Percentiles rank a stretch among this genome's conserved stretches.
phyloP scores from a whole-genome alignment of 345 rosid species.

The Heritiera fomes region DNA sequence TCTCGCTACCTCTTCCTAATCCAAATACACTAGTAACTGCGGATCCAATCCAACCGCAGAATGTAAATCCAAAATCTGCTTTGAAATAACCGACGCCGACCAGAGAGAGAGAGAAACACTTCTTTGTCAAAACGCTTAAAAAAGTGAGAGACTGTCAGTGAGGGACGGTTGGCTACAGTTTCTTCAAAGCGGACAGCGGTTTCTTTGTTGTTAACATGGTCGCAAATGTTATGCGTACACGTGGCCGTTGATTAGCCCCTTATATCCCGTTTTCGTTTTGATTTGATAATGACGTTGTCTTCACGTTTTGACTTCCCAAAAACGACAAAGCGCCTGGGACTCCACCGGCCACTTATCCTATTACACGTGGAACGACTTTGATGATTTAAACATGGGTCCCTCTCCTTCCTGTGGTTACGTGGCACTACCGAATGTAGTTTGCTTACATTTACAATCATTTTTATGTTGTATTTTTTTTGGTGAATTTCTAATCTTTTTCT shows the following conservation, averaged over 20 bases:
- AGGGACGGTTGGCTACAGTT: conserved; percentile 30
- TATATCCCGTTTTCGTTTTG: background rate
- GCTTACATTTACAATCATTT: background rate
- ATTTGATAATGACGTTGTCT: conserved; percentile 12
- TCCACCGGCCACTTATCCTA: background rate
- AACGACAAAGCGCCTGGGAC: background rate
- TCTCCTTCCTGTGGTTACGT: conserved; percentile 12
- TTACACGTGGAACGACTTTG: conserved; percentile 19
- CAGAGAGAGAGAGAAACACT: background rate
- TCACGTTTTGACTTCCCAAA: conserved; percentile 16
- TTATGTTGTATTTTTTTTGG: no score
- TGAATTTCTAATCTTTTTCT: no score
- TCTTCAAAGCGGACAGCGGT: conserved; percentile 21
- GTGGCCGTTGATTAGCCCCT: conserved; percentile 42
- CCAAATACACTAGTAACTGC: background rate
- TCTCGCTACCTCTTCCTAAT: background rate
- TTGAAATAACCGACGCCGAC: conserved; percentile 29
- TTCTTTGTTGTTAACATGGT: background rate
- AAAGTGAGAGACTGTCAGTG: background rate
- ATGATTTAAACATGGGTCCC: conserved; percentile 5
- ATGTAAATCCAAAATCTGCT: conserved; percentile 22
- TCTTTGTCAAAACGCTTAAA: background rate
- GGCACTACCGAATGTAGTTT: conserved; percentile 23
- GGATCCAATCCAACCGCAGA: background rate
- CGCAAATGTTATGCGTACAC: conserved; percentile 26